Evolutionary conservation across 2,329 filamentous ascomycete genomes (phyloP).

Genomic region (Trichophyton schoenleinii): DNA sequence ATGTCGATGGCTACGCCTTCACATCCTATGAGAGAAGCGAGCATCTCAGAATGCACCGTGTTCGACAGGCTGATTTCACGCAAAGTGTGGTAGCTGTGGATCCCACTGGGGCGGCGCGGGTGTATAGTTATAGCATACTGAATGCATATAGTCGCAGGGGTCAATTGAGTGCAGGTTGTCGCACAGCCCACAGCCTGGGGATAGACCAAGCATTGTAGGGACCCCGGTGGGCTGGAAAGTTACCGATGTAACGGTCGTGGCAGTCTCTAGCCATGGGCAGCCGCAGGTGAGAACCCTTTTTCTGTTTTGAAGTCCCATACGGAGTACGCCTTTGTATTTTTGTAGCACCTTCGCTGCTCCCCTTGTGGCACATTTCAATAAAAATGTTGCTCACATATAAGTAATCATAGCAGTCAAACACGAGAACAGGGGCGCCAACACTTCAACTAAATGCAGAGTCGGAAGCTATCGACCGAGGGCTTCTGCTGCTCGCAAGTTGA

Average conservation of each 20-base stretch:
- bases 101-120: neutral
- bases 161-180: neutral
- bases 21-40: neutral
- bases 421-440: neutral
- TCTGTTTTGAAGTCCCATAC: neutral
- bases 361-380: neutral
- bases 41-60: neutral
- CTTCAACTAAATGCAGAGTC: neutral
- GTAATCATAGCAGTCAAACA: neutral
- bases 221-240: slow-evolving; percentile 1
- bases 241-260: slow-evolving; percentile 3
- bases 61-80: neutral
- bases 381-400: neutral
- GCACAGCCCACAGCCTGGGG: slow-evolving; percentile 4
- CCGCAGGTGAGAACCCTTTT: neutral
- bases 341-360: neutral
- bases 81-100: neutral
- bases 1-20: neutral
- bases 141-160: neutral
- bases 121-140: neutral
- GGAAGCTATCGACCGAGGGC: neutral
- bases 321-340: neutral
- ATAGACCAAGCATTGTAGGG: slow-evolving; percentile 2
- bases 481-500: neutral
- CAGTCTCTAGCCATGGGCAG: neutral